These are phyloP conservation scores for Haplographium delicatum DNA, from an alignment of 495 filamentous ascomycete species.

Conservation along the genomic window DNA sequence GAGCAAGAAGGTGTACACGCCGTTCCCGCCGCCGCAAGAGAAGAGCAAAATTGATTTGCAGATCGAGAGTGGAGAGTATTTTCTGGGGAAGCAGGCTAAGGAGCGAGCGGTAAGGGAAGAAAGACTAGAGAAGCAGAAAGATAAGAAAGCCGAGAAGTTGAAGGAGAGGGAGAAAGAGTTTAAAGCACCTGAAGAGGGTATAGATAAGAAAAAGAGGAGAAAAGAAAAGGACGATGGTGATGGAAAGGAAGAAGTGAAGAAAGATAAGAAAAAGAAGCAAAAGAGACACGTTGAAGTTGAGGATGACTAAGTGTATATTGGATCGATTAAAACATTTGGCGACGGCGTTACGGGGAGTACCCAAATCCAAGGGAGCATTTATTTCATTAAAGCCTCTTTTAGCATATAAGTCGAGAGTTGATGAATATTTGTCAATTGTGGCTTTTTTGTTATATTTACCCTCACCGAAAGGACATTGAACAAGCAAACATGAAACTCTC, in stretches of 20 bases:
- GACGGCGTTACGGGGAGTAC: slow-evolving; percentile 8
- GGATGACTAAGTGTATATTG: neutral
- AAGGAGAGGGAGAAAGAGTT: slow-evolving; percentile 79
- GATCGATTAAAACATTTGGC: slow-evolving; percentile 16
- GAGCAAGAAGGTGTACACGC: slow-evolving; percentile 88
- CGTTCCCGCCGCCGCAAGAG: slow-evolving; percentile 52
- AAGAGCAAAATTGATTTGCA: slow-evolving; percentile 93
- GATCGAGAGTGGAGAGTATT: slow-evolving; percentile 97
- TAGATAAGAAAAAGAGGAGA: slow-evolving; percentile 49
- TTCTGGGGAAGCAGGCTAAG: slow-evolving; percentile 86
- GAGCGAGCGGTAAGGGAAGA: slow-evolving; percentile 75
- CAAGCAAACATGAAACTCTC: too few relatives aligned
- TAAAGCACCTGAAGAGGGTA: slow-evolving; percentile 72
- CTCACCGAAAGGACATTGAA: too few relatives aligned
- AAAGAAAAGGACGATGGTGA: slow-evolving; percentile 54
- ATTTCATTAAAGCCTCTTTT: too few relatives aligned
- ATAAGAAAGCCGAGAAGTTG: slow-evolving; percentile 85
- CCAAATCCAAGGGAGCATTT: too few relatives aligned
- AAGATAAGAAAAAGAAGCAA: slow-evolving; percentile 27
- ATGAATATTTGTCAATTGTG: too few relatives aligned
- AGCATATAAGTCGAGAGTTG: too few relatives aligned
- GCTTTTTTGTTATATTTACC: too few relatives aligned
- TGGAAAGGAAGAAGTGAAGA: slow-evolving; percentile 33
- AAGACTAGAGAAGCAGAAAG: slow-evolving; percentile 70
- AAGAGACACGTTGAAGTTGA: slow-evolving; percentile 21